A percentile compares a stretch with the other conserved stretches of the same genome.
phyloP scores from a whole-genome alignment of 768 basidiomycete species.

The Lactifluus piperatus region DNA sequence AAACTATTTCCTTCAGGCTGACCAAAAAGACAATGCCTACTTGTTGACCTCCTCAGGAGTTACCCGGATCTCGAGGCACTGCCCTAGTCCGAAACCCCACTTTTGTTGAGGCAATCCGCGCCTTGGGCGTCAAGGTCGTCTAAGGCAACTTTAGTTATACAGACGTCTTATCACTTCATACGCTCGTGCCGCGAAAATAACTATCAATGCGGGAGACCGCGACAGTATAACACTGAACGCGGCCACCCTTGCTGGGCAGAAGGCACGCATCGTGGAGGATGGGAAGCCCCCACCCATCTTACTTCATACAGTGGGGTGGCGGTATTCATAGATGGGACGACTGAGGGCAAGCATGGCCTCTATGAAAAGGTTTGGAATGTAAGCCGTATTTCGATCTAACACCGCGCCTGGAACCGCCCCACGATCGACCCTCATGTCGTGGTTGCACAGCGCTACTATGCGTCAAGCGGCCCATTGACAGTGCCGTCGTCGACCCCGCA shows the following conservation, averaged over 20 bases:
- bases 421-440: too few species aligned
- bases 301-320: constrained; percentile 13
- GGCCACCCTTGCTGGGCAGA: constrained; percentile 11
- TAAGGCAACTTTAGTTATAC: constrained; percentile 2
- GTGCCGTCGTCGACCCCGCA: too few species aligned
- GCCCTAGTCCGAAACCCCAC: constrained; percentile 11
- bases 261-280: constrained; percentile 5
- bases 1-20: not conserved
- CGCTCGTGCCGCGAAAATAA: not conserved
- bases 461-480: too few species aligned
- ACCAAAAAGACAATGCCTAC: not conserved
- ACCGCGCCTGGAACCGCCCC: too few species aligned
- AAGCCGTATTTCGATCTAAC: not conserved
- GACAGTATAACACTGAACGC: not conserved
- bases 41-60: not conserved
- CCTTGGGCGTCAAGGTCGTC: not conserved
- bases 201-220: not conserved
- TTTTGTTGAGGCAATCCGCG: not conserved
- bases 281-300: not conserved
- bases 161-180: not conserved
- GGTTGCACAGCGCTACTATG: too few species aligned
- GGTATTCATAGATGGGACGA: not conserved
- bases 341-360: constrained; percentile 6
- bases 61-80: not conserved
- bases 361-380: constrained; percentile 10